Evolutionary conservation across 2,329 filamentous ascomycete genomes (phyloP), one percentile per base, ranked within the genome.

Genomic region (Fusarium graminum): DNA sequence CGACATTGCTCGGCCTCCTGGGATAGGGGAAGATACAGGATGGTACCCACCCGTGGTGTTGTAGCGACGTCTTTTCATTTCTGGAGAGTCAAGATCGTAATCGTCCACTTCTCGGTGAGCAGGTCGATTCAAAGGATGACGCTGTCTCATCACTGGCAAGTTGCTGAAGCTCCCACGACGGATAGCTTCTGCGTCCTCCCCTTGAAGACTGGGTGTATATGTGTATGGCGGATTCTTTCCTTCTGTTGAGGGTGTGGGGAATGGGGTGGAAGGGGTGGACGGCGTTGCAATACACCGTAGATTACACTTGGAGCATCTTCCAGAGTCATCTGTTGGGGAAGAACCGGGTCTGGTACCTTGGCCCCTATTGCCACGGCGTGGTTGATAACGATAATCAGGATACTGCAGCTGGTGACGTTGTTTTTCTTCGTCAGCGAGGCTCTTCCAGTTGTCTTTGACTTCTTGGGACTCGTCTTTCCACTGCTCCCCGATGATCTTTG

Each of bases 401-500:
- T 97, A 97, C 79, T 94, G 92, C 66, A 90, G 89, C 74, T 93
- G 90, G 77, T 99, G 95, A 17, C 92, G 90, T 63, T 88, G 83
- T 82, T 98, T 98, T 78, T 98, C 95, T 80, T 97, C 92, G 80
- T 96, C 93, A 61, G 95, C 95, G 56, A 97, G 86, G 62, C 86
- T 85, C 78, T 95, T 97, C 95, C 95, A 99, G 76, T 90, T 86
- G 66, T 89, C 87, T 79, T 97, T 97, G 57, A 89, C 85, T 52
- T 91, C 87, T 25, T 90, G 85, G 6, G 88, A 80, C 74, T 96
- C 89, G 55, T 88, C 86, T 73, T 90, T 89, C 95, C 95, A 99
- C 86, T 94, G 90, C 76, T 93, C 88, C 51, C 94, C 94, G 70
- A 98, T 97, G 72, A 98, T 96, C 80, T 97, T 97, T 68, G 94